Base-by-base conservation (phyloP, 192 early-diverging fungal species). In the Backusella parvicylindrica region DNA sequence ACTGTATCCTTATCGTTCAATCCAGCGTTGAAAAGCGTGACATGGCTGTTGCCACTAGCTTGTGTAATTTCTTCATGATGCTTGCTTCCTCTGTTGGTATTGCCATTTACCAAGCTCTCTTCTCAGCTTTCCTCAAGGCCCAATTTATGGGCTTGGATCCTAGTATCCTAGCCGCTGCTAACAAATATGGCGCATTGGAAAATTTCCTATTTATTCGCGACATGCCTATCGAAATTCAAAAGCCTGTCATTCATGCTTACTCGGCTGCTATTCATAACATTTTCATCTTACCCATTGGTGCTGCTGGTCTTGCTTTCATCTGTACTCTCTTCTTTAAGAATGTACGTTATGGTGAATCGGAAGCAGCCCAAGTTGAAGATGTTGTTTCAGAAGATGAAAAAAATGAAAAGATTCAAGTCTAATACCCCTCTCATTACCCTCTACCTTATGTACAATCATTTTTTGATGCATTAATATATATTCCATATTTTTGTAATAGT, bases 21-120 rank as follows among this genome's bases (percentile, higher is more conserved):
- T 60, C 81, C 32, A 75, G 75, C 18, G 76, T 79, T 49, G 81
- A 79, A 32, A 74, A 78, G 36, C 74, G 79, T n/a, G 84, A 87
- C 72, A 77, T 87, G 71, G 86, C 86, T 50, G 72, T 83, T 6
- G 83, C 79, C 26, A 89, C 86, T 31, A 76, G 80, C 13, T 81
- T 76, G 3, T 78, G 79, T 23, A 73, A 67, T 28, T 73, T 78
- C 68, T 74, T 78, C 66, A 75, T 71, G 72, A 75, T 74, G 66
- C 64, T 75, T 16, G 73, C 73, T 6, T 70, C 72, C 53, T 50
- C 73, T 9, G 33, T 79, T 8, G 77, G 77, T 37, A 70, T 79
- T 41, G 72, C 77, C 56, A n/a, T 79, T 38, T 79, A 79, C 47
- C 72, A 74, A 53, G 49, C 68, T 7, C 41, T 74, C 1, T 36